A percentile compares a stretch with the other conserved stretches of the same genome.
phyloP scores from a whole-genome alignment of 1,284 basidiomycete species.

The Apiotrichum domesticum region DNA sequence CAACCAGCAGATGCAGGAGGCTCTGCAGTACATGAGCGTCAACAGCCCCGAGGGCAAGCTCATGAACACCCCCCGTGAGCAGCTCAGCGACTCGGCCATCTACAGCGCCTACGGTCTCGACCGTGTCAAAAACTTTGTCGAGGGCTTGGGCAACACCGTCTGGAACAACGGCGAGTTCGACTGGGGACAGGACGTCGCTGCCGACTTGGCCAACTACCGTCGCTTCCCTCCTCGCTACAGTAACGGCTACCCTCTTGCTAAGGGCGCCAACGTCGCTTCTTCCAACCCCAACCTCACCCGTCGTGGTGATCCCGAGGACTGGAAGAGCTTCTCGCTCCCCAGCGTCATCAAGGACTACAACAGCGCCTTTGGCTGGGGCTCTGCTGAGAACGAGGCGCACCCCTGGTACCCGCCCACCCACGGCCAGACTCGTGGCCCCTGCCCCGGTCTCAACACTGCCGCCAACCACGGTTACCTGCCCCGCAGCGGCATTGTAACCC shows the following conservation, averaged over 20 bases:
- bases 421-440: slow-evolving; percentile 30
- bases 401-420: slow-evolving; percentile 21
- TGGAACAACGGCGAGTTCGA: too few species aligned
- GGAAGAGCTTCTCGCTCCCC: neutral
- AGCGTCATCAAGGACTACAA: neutral
- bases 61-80: neutral
- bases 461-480: slow-evolving; percentile 34
- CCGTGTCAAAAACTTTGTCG: neutral
- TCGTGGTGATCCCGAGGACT: neutral
- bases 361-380: slow-evolving; percentile 1
- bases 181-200: neutral
- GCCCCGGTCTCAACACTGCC: slow-evolving; percentile 40
- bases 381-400: slow-evolving; percentile 14
- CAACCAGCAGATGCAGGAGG: neutral
- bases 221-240: neutral
- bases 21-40: neutral
- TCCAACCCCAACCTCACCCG: neutral
- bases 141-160: too few species aligned
- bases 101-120: neutral
- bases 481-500: slow-evolving; percentile 31
- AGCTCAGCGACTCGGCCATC: neutral
- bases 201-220: neutral
- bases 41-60: neutral
- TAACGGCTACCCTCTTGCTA: neutral
- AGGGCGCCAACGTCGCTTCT: neutral